Evolutionary conservation across 2,329 filamentous ascomycete species (phyloP), one percentile per base, ranked within the genome.

Genomic region (Aspergillus versicolor): DNA sequence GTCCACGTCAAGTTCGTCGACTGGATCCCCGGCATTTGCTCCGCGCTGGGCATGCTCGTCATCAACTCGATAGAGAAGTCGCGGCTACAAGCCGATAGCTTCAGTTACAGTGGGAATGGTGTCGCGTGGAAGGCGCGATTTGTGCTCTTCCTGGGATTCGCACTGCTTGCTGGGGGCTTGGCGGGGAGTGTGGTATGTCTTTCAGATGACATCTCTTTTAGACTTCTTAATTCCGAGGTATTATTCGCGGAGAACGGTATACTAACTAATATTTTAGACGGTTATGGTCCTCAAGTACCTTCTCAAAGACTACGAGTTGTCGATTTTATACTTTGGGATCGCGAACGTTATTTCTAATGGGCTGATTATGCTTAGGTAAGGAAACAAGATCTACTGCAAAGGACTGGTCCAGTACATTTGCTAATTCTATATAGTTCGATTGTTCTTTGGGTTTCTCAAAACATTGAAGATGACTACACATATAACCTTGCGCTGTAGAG

Each of bases 61-160:
- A 88, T 89, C 78, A 89, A 89, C 73, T 85, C 81, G 60, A 88
- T 89, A 67, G 86, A 89, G 68, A 89, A 89, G 75, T 82, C 84
- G 24, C 79, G 85, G 41, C 72, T 89, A 55, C 82, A 80, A 40
- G 84, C 83, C 34, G 86, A 89, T 69, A 84, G 78, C 67, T 88
- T 85, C 69, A 84, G 81, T 58, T 88, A 88, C 72, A 82, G 79
- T 50, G 86, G 86, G 3, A 84, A 82, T 58, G 84, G 84, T 2
- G 85, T 88, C 30, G 85, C 86, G n/a, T 89, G 86, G 86, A 88
- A 88, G 71, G 87, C 86, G 58, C 75, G 83, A 60, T 80, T 88
- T 66, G 85, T 89, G 64, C 73, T 89, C 64, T 89, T 89, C 70
- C 73, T 89, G 65, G 86, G 86, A 4, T 88, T 89, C 76, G 86